phyloP scores from a whole-genome alignment of 148 eudicot genomes.

The Rheum nobile region DNA sequence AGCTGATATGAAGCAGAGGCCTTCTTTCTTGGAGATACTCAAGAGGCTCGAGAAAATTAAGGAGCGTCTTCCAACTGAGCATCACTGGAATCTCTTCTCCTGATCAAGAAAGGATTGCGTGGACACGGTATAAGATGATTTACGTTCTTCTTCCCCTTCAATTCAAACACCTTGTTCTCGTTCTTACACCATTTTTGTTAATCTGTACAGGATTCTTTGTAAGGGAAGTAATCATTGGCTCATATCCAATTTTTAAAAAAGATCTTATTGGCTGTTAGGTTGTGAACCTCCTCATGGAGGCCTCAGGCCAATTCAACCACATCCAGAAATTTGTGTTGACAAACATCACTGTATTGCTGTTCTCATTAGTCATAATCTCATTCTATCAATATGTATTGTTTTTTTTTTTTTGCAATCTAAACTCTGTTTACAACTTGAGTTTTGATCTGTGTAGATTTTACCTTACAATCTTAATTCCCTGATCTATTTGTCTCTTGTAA shows the following conservation, averaged over 20 bases:
- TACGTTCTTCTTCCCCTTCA: not conserved
- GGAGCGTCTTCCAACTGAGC: conserved; percentile 46
- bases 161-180: not conserved
- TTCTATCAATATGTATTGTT: not conserved
- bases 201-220: not conserved
- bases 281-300: not conserved
- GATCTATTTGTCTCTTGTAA: not conserved
- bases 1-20: conserved; percentile 67
- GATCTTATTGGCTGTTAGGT: not conserved
- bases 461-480: not conserved
- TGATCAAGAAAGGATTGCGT: conserved; percentile 21
- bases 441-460: not conserved
- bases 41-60: conserved; percentile 77
- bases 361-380: not conserved
- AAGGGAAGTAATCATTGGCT: not conserved
- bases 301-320: not conserved
- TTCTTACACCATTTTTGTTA: not conserved
- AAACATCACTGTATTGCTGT: not conserved
- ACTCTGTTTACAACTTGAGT: not conserved
- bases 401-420: not conserved
- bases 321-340: not conserved
- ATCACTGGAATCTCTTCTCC: conserved; percentile 74
- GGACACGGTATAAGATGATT: not conserved
- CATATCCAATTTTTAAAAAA: not conserved
- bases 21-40: conserved; percentile 79